phyloP scores from a whole-genome alignment of 768 basidiomycete species.

The Macrolepiota fuliginosa region DNA sequence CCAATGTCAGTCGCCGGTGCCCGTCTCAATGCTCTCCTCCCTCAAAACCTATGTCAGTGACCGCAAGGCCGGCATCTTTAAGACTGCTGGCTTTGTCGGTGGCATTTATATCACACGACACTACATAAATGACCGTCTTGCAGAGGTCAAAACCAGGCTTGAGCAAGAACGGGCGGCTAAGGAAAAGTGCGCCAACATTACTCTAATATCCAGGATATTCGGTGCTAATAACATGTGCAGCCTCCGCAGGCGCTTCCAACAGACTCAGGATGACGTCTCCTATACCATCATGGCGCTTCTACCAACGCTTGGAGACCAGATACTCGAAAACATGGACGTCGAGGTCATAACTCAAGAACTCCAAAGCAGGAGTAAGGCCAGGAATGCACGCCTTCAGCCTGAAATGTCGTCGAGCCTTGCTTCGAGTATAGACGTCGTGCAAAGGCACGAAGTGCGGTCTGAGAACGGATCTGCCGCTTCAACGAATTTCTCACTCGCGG shows the following conservation, averaged over 20 bases:
- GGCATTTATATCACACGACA: constrained; percentile 60
- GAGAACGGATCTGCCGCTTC: constrained; percentile 32
- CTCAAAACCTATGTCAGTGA: constrained; percentile 41
- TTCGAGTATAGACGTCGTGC: constrained; percentile 35
- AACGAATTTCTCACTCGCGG: constrained; percentile 2
- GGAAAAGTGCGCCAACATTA: constrained; percentile 56
- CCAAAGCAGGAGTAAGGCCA: constrained; percentile 28
- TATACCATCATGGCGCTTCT: constrained; percentile 74
- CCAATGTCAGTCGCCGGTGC: constrained; percentile 4
- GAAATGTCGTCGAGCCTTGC: constrained; percentile 20
- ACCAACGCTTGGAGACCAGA: constrained; percentile 61
- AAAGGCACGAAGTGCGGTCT: constrained; percentile 34
- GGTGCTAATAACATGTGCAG: constrained; percentile 31
- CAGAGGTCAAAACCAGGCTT: constrained; percentile 64
- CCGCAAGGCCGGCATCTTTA: constrained; percentile 43
- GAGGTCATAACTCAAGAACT: constrained; percentile 62
- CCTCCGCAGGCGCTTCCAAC: constrained; percentile 67
- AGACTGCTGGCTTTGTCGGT: constrained; percentile 50
- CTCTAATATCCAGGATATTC: background rate
- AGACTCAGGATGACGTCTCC: constrained; percentile 74
- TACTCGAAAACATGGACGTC: constrained; percentile 75
- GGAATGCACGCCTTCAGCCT: constrained; percentile 8
- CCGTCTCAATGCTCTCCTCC: constrained; percentile 8
- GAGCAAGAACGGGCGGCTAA: constrained; percentile 59
- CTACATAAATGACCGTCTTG: constrained; percentile 60